Evolutionary conservation across 768 basidiomycete species (phyloP).

Genomic region (Amanita exitialis): DNA sequence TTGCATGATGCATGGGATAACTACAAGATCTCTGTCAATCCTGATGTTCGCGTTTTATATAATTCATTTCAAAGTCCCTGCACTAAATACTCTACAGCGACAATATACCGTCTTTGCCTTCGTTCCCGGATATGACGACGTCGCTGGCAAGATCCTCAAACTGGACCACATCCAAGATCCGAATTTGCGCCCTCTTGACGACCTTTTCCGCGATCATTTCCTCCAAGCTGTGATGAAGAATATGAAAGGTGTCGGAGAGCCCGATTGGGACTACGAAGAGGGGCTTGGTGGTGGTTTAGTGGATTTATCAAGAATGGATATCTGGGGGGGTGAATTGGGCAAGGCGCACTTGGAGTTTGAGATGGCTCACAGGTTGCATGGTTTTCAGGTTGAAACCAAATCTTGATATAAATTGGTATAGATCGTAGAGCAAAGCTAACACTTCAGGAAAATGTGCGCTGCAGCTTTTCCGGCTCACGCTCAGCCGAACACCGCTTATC

Average conservation of each 20-base stretch:
- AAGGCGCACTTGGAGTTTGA: constrained; percentile 16
- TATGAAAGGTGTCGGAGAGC: constrained; percentile 1
- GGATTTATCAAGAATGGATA: neutral
- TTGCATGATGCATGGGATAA: neutral
- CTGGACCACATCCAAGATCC: no score
- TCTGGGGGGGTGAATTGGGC: constrained; percentile 12
- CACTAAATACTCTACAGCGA: neutral
- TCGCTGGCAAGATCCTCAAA: neutral
- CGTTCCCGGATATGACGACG: neutral
- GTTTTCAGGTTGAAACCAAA: constrained; percentile 10
- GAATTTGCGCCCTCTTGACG: neutral
- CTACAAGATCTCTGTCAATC: neutral
- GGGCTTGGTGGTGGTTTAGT: neutral
- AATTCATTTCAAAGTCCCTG: neutral
- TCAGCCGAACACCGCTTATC: no score
- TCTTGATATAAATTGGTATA: no score
- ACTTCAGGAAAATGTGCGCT: no score
- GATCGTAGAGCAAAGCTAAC: no score
- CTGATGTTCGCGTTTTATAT: neutral
- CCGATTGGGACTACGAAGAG: neutral
- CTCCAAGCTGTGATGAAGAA: constrained; percentile 1
- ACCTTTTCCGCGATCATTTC: neutral
- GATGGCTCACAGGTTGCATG: constrained; percentile 14
- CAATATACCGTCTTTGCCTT: neutral
- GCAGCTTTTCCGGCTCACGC: no score